Evolutionary conservation across 352 stramenopile genomes (phyloP).

Genomic region (Thraustochytrium striatum): DNA sequence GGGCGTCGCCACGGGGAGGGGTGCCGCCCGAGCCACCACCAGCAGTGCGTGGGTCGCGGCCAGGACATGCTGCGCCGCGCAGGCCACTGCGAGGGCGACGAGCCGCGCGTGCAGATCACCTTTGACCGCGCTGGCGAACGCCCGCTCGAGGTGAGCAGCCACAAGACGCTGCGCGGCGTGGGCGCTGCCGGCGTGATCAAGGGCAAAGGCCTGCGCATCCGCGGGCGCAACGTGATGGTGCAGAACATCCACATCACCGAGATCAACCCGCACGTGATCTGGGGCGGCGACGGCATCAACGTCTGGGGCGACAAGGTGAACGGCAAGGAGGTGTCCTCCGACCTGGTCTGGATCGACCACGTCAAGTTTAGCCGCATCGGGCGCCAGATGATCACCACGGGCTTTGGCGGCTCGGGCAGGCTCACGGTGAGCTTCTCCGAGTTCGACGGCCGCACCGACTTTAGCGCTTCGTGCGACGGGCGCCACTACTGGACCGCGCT

Average conservation of each 20-base stretch:
- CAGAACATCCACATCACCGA: slow-evolving; percentile 64
- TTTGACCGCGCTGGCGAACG: slow-evolving; percentile 59
- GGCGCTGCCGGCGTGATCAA: too few species aligned
- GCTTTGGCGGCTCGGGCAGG: slow-evolving; percentile 53
- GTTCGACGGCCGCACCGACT: slow-evolving; percentile 60
- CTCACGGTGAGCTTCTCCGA: slow-evolving; percentile 63
- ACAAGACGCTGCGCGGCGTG: too few species aligned
- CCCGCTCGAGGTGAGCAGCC: slow-evolving; percentile 57
- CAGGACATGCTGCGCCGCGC: slow-evolving; percentile 55
- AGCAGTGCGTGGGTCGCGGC: neutral
- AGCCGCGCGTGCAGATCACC: slow-evolving; percentile 55
- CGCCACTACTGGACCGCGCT: slow-evolving; percentile 63
- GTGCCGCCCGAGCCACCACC: slow-evolving; percentile 49
- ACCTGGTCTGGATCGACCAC: slow-evolving; percentile 62
- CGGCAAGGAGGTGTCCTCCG: slow-evolving; percentile 48
- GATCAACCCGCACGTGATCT: slow-evolving; percentile 61
- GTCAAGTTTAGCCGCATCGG: slow-evolving; percentile 57
- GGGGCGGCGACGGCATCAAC: slow-evolving; percentile 56
- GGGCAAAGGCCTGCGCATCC: too few species aligned
- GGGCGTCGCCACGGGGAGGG: slow-evolving; percentile 61
- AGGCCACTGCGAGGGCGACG: slow-evolving; percentile 59
- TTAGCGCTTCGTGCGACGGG: slow-evolving; percentile 59
- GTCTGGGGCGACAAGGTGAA: slow-evolving; percentile 47
- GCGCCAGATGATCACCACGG: slow-evolving; percentile 59
- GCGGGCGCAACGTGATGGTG: slow-evolving; percentile 62